These are phyloP conservation scores for Gardenia jasminoides DNA, from an alignment of 257 asterid genomes.

Conservation along the genomic window DNA sequence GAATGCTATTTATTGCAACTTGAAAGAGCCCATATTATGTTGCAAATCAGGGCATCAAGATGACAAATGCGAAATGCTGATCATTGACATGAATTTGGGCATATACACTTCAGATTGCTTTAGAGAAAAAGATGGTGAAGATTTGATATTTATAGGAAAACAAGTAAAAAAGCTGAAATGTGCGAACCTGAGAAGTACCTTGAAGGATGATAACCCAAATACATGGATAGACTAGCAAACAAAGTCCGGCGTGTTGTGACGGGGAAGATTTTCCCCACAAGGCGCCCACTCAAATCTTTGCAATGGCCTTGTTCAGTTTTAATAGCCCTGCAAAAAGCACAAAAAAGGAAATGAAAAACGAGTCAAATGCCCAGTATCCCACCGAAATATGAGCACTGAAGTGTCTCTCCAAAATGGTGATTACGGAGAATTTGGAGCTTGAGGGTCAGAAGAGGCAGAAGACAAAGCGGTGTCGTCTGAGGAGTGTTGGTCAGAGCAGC, in stretches of 20 bases:
- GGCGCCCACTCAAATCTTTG: constrained; percentile 20
- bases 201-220: constrained; percentile 55
- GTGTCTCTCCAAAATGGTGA: neutral
- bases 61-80: neutral
- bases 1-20: neutral
- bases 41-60: neutral
- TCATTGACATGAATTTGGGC: neutral
- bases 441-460: constrained; percentile 25
- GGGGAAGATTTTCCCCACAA: constrained; percentile 29
- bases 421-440: constrained; percentile 37
- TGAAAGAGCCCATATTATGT: neutral
- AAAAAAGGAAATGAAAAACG: neutral
- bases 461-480: constrained; percentile 27
- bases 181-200: constrained; percentile 84
- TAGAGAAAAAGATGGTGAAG: neutral
- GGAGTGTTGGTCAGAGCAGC: constrained; percentile 32
- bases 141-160: neutral
- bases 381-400: neutral
- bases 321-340: constrained; percentile 32
- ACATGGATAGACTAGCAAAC: constrained; percentile 51
- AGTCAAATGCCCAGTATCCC: neutral
- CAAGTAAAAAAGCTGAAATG: constrained; percentile 19
- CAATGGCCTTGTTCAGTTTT: constrained; percentile 23
- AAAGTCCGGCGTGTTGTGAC: constrained; percentile 57
- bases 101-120: no score